phyloP scores from a whole-genome alignment of 441 rosid genomes.

The Syzygium syzygioides region DNA sequence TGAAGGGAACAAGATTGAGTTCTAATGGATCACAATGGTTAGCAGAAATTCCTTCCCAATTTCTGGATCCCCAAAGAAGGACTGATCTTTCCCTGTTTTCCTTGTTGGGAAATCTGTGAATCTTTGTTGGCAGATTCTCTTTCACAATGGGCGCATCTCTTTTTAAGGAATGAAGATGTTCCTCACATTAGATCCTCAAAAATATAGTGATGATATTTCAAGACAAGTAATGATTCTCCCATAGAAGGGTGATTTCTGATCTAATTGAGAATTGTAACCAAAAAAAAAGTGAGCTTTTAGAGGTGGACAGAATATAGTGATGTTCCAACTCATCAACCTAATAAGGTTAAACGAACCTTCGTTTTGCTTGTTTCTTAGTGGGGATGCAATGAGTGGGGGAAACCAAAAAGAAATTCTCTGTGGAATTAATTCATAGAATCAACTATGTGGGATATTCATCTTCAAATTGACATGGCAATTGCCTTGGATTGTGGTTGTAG shows the following conservation, averaged over 20 bases:
- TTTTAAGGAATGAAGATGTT: not conserved
- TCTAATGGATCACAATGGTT: constrained; percentile 32
- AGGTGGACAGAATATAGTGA: not conserved
- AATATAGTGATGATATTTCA: not conserved
- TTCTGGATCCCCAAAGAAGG: not conserved
- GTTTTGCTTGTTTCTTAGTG: not conserved
- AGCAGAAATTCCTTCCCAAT: not conserved
- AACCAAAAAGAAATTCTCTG: not conserved
- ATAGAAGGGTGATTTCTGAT: not conserved
- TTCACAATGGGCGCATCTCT: constrained; percentile 29
- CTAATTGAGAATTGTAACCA: not conserved
- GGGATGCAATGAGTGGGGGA: not conserved
- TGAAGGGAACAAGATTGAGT: constrained; percentile 24
- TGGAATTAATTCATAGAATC: not conserved
- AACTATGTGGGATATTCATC: not conserved
- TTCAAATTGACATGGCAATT: not conserved
- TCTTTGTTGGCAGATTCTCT: constrained; percentile 30
- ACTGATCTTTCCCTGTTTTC: not conserved
- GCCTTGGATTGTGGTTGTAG: not conserved
- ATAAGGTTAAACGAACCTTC: not conserved
- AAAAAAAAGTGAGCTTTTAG: not conserved
- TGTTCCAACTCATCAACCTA: not conserved
- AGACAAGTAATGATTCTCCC: not conserved
- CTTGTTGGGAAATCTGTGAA: not conserved
- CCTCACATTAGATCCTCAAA: not conserved